Base-by-base conservation (phyloP, 768 basidiomycete genomes). In the Russula virescens region DNA sequence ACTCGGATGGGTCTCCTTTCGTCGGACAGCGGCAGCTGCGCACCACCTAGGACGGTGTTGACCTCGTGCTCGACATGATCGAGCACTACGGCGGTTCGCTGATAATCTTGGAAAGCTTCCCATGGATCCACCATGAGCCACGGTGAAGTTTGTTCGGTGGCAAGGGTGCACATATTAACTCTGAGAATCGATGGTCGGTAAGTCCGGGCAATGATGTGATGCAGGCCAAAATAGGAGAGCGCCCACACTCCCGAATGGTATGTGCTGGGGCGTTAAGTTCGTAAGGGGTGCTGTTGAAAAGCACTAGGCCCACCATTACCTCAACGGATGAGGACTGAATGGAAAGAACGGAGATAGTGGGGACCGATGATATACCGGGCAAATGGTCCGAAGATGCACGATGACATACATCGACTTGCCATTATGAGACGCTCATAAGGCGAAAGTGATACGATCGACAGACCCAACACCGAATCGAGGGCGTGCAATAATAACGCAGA, bases 61-160 rank as follows among this genome's bases (percentile, higher is more conserved):
- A 99, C 86, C 77, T 96, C 88, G 71, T 94, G 82, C 72, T 98
- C 91, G 72, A 98, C 95, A 72, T 99, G 97, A 73, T 98, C 95
- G 60, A 99, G 83, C 58, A 99, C 97, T 60, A 98, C 85, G 43
- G 97, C 97, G 1, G 97, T 99, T 65, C 94, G 89, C 71, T 94
- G 91, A 78, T 99, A 99, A 51, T 83, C 79, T 74, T 94, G 95
- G 73, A 91, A 88, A 16, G 95, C 94, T 75, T 99, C 97, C 95
- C 95, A 99, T 21, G 94, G 80, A 72, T 99, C 97, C 48, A 98
- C 89, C 94, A 97, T 98, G 49, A 99, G 80, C 93, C 93, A 98
- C 23, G 86, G 83, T 49, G 88, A 88, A 2, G 95, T 94, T 71
- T 95, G 86, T 72, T 94, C 89, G 38, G 93, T 86, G 13, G 92